Percentiles rank a stretch among this genome's conserved stretches.
phyloP scores from a whole-genome alignment of 495 filamentous ascomycete genomes.

The Penicillium pancosmium region DNA sequence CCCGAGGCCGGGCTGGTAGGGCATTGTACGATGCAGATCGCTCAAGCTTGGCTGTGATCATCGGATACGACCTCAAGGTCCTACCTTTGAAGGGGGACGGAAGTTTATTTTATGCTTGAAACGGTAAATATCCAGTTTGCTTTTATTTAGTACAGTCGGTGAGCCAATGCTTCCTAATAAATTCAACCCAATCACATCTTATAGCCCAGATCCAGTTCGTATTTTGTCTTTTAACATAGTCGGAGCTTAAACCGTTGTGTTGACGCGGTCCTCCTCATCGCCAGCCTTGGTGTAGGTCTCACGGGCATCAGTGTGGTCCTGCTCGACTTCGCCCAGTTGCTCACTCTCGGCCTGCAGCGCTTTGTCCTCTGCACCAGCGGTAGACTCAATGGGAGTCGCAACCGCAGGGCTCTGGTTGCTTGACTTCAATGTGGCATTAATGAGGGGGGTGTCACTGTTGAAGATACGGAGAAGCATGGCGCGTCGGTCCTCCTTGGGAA shows the following conservation, averaged over 20 bases:
- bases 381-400: conserved; percentile 22
- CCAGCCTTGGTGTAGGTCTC: conserved; percentile 46
- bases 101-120: conserved; percentile 6
- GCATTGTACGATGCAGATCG: background rate
- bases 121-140: conserved; percentile 14
- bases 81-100: background rate
- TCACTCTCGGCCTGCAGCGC: conserved; percentile 39
- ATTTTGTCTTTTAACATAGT: background rate
- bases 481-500: conserved; percentile 92
- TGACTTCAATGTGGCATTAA: conserved; percentile 51
- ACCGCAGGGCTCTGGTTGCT: conserved; percentile 19
- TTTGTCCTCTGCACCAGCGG: conserved; percentile 40
- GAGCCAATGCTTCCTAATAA: background rate
- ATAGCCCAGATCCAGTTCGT: background rate
- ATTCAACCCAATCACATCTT: conserved; percentile 6
- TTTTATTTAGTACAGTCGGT: conserved; percentile 20
- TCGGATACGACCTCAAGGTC: background rate
- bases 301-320: conserved; percentile 38
- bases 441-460: conserved; percentile 77
- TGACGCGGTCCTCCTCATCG: conserved; percentile 48
- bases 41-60: too few relatives aligned
- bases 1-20: background rate
- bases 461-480: conserved; percentile 91
- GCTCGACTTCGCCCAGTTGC: conserved; percentile 42
- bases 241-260: conserved; percentile 41